These are phyloP conservation scores for Leptographium galeiforme DNA, from an alignment of 2,329 filamentous ascomycete species.

Conservation along the genomic window DNA sequence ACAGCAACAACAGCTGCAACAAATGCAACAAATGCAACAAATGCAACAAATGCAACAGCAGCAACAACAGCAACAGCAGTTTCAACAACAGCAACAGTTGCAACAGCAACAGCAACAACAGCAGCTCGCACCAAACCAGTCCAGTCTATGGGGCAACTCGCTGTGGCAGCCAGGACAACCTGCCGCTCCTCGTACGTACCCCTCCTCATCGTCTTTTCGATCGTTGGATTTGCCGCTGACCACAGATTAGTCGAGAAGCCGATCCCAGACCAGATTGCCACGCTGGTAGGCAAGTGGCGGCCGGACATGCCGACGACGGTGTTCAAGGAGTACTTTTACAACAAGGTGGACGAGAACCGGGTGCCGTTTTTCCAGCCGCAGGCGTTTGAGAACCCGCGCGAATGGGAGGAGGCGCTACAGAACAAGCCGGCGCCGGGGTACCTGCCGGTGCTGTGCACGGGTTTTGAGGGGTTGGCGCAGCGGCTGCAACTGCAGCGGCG, in stretches of 20 bases:
- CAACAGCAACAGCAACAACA: conserved; percentile 22
- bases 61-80: conserved; percentile 19
- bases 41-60: conserved; percentile 28
- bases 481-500: conserved; percentile 60
- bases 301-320: conserved; percentile 53
- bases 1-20: conserved; percentile 23
- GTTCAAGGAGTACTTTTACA: conserved; percentile 81
- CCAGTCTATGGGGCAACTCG: conserved; percentile 30
- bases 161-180: conserved; percentile 39
- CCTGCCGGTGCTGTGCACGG: conserved; percentile 63
- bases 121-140: conserved; percentile 20
- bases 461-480: conserved; percentile 58
- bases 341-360: conserved; percentile 60
- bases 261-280: conserved; percentile 59
- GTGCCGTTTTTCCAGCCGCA: conserved; percentile 66
- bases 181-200: conserved; percentile 28
- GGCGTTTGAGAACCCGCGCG: conserved; percentile 56
- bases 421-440: conserved; percentile 65
- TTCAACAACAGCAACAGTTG: conserved; percentile 21
- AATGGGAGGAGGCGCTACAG: conserved; percentile 74
- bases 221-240: neutral
- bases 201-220: neutral
- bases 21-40: conserved; percentile 23
- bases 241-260: conserved; percentile 48
- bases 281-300: conserved; percentile 63